phyloP scores from a whole-genome alignment of 345 rosid species.

The Citrus sinensis region DVS_A1.0 CM039164.1:18192501-18193000 shows the following conservation, averaged over 20 bases:
- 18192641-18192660: slow-evolving; percentile 82
- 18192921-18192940: slow-evolving; percentile 81
- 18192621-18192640: slow-evolving; percentile 72
- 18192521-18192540: slow-evolving; percentile 80
- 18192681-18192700: slow-evolving; percentile 79
- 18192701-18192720: slow-evolving; percentile 65
- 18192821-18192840: slow-evolving; percentile 96
- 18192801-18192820: slow-evolving; percentile 86
- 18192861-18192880: slow-evolving; percentile 87
- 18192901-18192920: slow-evolving; percentile 59
- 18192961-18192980: slow-evolving; percentile 77
- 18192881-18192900: slow-evolving; percentile 84
- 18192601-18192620: slow-evolving; percentile 65
- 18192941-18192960: slow-evolving; percentile 73
- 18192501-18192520: slow-evolving; percentile 55
- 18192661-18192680: slow-evolving; percentile 69
- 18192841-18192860: slow-evolving; percentile 92
- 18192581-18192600: slow-evolving; percentile 86
- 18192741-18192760: slow-evolving; percentile 69
- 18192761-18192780: slow-evolving; percentile 74
- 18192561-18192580: slow-evolving; percentile 76
- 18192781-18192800: slow-evolving; percentile 60
- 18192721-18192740: slow-evolving; percentile 65
- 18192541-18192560: slow-evolving; percentile 82
- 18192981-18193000: slow-evolving; percentile 84